Base-by-base conservation (phyloP, 2,329 filamentous ascomycete genomes). In the Fusarium haematococcum region DNA sequence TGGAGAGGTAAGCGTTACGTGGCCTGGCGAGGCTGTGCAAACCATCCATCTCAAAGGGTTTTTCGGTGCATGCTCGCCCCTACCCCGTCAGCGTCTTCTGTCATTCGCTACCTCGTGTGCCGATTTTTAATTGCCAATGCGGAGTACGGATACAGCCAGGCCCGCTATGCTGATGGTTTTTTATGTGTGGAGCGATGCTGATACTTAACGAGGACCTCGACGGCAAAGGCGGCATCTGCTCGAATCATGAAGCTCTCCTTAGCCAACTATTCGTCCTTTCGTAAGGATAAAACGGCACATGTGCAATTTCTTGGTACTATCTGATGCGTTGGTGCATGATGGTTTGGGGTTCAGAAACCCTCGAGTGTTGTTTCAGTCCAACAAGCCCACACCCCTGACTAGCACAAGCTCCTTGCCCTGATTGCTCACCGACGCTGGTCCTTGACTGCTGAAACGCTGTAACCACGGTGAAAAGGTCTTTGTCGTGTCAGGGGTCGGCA, bases 21-120 rank as follows among this genome's bases (percentile, higher is more conserved):
- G 73, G 70, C 71, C 69, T 30, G 59, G 58, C 33, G 75, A 77
- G 77, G 77, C 77, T 79, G 76, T 77, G 77, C 73, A 68, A 16
- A 41, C 25, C 20, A 32, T 67, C 25, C 48, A 32, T 23, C 33
- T 50, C 64, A 66, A 65, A 66, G 58, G 23, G 45, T n/a, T 48
- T 48, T 27, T 52, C 56, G 27, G 16, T 27, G 54, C 37, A 45
- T 57, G 37, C 35, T 59, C 35, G 25, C 25, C 60, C 52, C 32
- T 56, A 32, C 30, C 39, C 59, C 41, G 35, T 35, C 50, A 32
- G 33, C 45, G 33, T 18, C n/a, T 41, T 25, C 25, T 41, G 20
- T 41, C n/a, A 54, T 61, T 68, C 48, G 30, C 41, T 20, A 13
- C 35, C 37, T 35, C 43, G 52, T 23, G n/a, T 41, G n/a, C 18